These are phyloP conservation scores for Diaporthe velutina DNA, from an alignment of 2,329 filamentous ascomycete species.

Conservation along the genomic window DNA sequence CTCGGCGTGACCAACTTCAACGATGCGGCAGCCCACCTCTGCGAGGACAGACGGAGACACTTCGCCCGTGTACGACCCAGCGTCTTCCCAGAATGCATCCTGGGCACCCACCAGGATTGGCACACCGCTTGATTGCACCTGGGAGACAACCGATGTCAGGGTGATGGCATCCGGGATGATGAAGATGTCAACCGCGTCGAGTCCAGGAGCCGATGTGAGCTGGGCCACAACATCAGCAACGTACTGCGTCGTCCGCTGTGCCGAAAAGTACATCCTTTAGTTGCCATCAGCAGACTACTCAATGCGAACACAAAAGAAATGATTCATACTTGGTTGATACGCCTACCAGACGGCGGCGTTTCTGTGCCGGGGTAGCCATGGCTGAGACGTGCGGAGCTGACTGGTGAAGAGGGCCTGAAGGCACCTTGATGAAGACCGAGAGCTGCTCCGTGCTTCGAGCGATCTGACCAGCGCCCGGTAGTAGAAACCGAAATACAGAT, in stretches of 20 bases:
- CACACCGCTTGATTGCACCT: slow-evolving; percentile 58
- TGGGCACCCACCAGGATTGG: slow-evolving; percentile 79
- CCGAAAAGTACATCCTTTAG: slow-evolving; percentile 76
- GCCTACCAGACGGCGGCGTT: slow-evolving; percentile 75
- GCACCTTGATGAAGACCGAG: not conserved
- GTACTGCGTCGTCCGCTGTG: slow-evolving; percentile 71
- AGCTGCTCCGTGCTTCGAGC: not conserved
- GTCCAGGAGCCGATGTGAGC: slow-evolving; percentile 55
- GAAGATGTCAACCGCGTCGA: slow-evolving; percentile 75
- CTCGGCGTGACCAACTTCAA: slow-evolving; percentile 87
- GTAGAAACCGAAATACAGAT: not conserved
- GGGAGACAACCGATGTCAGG: slow-evolving; percentile 64
- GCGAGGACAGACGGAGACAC: slow-evolving; percentile 77
- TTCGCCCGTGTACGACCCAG: slow-evolving; percentile 83
- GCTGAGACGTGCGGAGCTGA: slow-evolving; percentile 5
- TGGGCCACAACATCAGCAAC: slow-evolving; percentile 62
- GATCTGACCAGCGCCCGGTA: not conserved
- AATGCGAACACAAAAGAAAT: not conserved
- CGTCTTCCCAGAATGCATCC: slow-evolving; percentile 77
- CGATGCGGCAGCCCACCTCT: slow-evolving; percentile 77
- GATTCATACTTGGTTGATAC: slow-evolving; percentile 53
- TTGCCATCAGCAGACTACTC: not conserved
- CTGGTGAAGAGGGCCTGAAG: not conserved
- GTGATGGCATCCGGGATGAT: slow-evolving; percentile 84
- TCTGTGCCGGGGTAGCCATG: slow-evolving; percentile 47